A percentile compares a stretch with the other conserved stretches of the same genome.
phyloP scores from a whole-genome alignment of 129 eudicot species.

The Pittosporum tobira region DNA sequence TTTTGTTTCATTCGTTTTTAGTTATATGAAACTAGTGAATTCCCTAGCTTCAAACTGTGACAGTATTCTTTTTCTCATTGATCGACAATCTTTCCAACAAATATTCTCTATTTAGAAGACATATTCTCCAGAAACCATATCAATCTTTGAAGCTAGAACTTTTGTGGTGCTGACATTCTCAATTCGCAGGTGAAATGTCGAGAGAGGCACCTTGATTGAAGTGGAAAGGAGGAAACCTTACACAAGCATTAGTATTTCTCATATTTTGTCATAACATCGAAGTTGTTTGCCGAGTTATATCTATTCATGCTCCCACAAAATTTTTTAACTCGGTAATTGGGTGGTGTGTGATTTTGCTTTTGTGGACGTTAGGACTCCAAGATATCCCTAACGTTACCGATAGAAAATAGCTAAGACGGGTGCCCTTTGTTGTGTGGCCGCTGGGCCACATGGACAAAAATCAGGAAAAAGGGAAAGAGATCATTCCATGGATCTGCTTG shows the following conservation, averaged over 20 bases:
- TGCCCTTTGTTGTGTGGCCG: slow-evolving; percentile 18
- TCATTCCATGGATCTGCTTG: slow-evolving; percentile 10
- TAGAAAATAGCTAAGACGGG: slow-evolving; percentile 13
- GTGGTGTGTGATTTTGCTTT: background rate
- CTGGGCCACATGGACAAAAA: slow-evolving; percentile 12
- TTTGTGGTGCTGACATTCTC: background rate
- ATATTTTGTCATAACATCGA: background rate
- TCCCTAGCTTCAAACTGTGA: background rate
- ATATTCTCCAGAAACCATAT: background rate
- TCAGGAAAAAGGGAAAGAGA: slow-evolving; percentile 1
- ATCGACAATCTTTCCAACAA: background rate
- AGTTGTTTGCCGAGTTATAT: background rate
- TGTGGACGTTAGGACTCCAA: background rate
- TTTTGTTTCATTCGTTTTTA: background rate
- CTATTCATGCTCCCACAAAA: background rate
- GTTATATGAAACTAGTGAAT: background rate
- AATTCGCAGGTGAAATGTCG: background rate
- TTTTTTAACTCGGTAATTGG: background rate
- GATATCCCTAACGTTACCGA: no score
- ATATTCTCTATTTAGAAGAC: background rate
- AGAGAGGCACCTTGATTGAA: background rate
- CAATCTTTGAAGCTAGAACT: no score
- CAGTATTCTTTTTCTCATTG: background rate
- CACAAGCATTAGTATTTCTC: background rate
- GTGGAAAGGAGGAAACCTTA: background rate